phyloP scores from a whole-genome alignment of 208 protist genomes.

The Leptomonas seymouri region DNA sequence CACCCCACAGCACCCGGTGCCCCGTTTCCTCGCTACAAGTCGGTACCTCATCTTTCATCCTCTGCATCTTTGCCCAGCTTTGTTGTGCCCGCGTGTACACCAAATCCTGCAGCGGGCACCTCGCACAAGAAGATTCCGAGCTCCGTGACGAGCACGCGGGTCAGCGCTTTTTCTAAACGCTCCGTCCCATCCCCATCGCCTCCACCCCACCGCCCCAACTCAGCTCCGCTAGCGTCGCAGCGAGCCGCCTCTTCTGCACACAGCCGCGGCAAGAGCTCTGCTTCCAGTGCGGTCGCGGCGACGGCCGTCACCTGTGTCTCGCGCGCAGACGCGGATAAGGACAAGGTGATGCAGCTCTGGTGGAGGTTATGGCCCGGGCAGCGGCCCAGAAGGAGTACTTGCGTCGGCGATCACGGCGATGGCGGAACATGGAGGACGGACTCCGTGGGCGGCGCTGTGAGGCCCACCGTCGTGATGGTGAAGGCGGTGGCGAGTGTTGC shows the following conservation, averaged over 20 bases:
- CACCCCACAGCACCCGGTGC: constrained; percentile 20
- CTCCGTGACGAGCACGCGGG: background rate
- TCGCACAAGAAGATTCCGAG: background rate
- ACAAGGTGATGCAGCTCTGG: constrained; percentile 18
- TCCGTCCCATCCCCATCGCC: too few species aligned
- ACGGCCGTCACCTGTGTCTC: background rate
- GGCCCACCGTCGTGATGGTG: constrained; percentile 23
- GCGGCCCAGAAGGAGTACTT: background rate
- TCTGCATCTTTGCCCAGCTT: background rate
- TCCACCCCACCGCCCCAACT: too few species aligned
- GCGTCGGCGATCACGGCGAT: background rate
- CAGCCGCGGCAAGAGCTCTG: background rate
- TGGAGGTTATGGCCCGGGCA: constrained; percentile 21
- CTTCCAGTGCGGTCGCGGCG: background rate
- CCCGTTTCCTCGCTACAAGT: constrained; percentile 28
- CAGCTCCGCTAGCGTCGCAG: too few species aligned
- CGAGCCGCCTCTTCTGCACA: background rate
- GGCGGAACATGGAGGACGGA: background rate
- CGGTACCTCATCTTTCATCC: background rate
- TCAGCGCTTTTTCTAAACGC: too few species aligned
- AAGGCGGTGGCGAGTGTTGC: constrained; percentile 7
- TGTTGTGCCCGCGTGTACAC: background rate
- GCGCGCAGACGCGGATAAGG: background rate
- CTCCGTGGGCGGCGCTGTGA: too few species aligned
- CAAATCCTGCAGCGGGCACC: background rate